Percentiles rank a stretch among this genome's conserved stretches.
Evolutionary conservation across 345 rosid genomes (phyloP).

Genomic region (Hypericum perforatum): DNA sequence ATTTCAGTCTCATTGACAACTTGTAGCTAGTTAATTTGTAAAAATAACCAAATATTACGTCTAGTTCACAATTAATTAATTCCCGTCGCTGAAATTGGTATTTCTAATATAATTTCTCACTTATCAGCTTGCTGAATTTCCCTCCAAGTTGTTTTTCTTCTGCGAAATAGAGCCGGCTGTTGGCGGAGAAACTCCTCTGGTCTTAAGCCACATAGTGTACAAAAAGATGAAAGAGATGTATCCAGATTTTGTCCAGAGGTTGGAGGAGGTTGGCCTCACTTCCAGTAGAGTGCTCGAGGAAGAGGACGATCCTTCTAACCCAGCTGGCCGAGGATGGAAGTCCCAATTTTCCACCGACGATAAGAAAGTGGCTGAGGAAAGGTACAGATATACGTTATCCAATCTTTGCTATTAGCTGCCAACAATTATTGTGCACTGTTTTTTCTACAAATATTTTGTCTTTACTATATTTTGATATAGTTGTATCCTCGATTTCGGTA

Average conservation of each 20-base stretch:
- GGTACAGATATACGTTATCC: conserved; percentile 22
- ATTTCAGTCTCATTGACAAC: no score
- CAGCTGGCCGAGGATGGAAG: conserved; percentile 94
- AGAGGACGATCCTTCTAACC: conserved; percentile 69
- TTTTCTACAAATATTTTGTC: no score
- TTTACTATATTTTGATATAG: no score
- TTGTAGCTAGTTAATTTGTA: no score
- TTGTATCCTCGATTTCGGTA: no score
- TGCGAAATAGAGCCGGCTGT: conserved; percentile 73
- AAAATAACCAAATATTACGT: no score
- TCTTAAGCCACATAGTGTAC: conserved; percentile 69
- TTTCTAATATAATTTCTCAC: no score
- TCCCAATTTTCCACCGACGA: conserved; percentile 74
- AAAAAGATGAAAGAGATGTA: conserved; percentile 59
- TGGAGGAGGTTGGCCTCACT: conserved; percentile 64
- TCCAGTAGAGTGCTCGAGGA: conserved; percentile 64
- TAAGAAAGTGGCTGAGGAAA: conserved; percentile 55
- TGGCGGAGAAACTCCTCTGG: conserved; percentile 95
- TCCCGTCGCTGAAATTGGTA: no score
- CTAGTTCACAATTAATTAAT: no score
- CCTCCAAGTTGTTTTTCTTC: conserved; percentile 76
- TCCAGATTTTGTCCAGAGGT: conserved; percentile 51
- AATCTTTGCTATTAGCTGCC: no score
- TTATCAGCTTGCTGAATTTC: conserved; percentile 75
- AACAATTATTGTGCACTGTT: no score